Percentiles rank a stretch among this genome's conserved stretches.
Conservation (phyloP, 345 rosid species). For the Moringa oleifera region DNA sequence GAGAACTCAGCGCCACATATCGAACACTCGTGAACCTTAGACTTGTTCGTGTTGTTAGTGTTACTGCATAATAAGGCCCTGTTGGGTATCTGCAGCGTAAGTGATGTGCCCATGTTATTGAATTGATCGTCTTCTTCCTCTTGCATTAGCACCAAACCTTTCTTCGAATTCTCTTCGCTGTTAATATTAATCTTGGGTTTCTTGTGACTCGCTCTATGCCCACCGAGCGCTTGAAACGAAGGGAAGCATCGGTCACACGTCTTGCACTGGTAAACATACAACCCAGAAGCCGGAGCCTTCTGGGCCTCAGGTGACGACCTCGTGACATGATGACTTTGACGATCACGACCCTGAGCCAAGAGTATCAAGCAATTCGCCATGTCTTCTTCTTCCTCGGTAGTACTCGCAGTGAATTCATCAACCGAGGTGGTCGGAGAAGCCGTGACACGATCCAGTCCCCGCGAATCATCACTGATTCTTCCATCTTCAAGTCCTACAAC, state of each 20-base stretch:
- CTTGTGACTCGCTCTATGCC: slow-evolving; percentile 91
- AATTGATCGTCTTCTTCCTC: slow-evolving; percentile 9
- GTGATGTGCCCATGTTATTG: slow-evolving; percentile 29
- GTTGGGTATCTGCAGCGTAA: slow-evolving; percentile 43
- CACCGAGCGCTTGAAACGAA: slow-evolving; percentile 93
- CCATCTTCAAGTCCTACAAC: slow-evolving; percentile 14
- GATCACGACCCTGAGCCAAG: slow-evolving; percentile 39
- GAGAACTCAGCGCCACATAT: slow-evolving; percentile 77
- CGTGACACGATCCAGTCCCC: background rate
- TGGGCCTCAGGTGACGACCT: slow-evolving; percentile 7
- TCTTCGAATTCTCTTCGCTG: background rate
- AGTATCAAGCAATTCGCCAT: slow-evolving; percentile 68
- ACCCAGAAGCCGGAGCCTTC: slow-evolving; percentile 18
- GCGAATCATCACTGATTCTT: slow-evolving; percentile 16
- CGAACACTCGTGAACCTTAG: slow-evolving; percentile 77
- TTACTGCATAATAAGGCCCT: slow-evolving; percentile 10
- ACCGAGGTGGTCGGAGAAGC: slow-evolving; percentile 19
- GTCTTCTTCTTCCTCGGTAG: slow-evolving; percentile 49
- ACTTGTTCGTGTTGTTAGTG: slow-evolving; percentile 7
- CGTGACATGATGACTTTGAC: background rate
- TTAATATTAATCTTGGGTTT: slow-evolving; percentile 29
- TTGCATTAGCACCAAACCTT: background rate
- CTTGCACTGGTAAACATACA: slow-evolving; percentile 58
- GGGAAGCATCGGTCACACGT: slow-evolving; percentile 77
- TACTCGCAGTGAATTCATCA: background rate